Percentiles rank a stretch among this genome's conserved stretches.
phyloP scores from a whole-genome alignment of 2,329 filamentous ascomycete genomes.

The Stagonosporopsis cucurbitacearum region DNA sequence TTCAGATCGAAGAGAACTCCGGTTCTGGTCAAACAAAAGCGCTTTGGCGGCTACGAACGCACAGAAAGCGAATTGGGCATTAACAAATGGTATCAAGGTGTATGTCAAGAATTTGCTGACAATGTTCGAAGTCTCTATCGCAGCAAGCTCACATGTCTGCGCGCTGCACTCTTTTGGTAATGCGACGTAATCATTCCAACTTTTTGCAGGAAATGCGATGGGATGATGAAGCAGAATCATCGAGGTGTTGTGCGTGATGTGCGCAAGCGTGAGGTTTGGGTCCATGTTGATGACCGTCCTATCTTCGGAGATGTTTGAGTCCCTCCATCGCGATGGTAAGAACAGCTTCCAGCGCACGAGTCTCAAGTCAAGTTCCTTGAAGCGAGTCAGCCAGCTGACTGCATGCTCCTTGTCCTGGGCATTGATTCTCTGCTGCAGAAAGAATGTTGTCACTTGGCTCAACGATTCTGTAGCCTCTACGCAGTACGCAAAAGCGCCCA shows the following conservation, averaged over 20 bases:
- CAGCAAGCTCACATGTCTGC: conserved; percentile 44
- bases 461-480: conserved; percentile 44
- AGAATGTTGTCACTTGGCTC: conserved; percentile 45
- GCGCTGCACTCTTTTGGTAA: conserved; percentile 43
- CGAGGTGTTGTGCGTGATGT: conserved; percentile 46
- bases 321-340: conserved; percentile 42
- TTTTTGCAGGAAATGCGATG: conserved; percentile 39
- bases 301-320: conserved; percentile 42
- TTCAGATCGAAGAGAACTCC: conserved; percentile 30
- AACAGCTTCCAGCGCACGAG: conserved; percentile 46
- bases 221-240: conserved; percentile 46
- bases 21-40: conserved; percentile 35
- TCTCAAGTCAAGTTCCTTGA: conserved; percentile 44
- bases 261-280: conserved; percentile 43
- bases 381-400: conserved; percentile 43
- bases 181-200: conserved; percentile 43
- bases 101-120: conserved; percentile 42
- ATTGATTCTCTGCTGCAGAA: conserved; percentile 43
- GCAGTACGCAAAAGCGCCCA: conserved; percentile 45
- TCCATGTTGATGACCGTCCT: conserved; percentile 42
- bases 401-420: conserved; percentile 46
- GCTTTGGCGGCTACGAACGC: conserved; percentile 43
- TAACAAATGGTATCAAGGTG: conserved; percentile 41
- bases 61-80: conserved; percentile 44
- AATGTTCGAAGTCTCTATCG: conserved; percentile 43